These are phyloP conservation scores for Psophocarpus tetragonolobus DNA, from an alignment of 306 rosid species.

Conservation along the genomic window DNA sequence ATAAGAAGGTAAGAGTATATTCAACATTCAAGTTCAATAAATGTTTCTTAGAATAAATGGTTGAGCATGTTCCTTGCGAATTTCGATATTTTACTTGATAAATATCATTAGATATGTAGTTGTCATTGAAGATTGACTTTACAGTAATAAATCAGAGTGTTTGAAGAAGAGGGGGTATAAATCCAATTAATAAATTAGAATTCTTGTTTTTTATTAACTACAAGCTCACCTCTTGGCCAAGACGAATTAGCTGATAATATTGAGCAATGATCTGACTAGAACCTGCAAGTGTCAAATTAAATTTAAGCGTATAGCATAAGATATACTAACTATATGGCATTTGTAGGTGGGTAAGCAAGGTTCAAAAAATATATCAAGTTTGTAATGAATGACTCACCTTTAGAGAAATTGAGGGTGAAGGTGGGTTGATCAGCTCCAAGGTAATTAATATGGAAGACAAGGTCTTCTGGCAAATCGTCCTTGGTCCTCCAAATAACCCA, in stretches of 20 bases:
- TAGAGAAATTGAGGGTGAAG: constrained; percentile 52
- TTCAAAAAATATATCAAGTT: neutral
- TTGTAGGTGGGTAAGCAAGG: neutral
- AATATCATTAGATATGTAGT: too few relatives aligned
- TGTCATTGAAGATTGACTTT: too few relatives aligned
- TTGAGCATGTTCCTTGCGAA: neutral
- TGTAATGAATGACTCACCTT: constrained; percentile 27
- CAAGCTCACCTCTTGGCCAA: constrained; percentile 55
- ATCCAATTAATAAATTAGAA: neutral
- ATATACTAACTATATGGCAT: too few relatives aligned
- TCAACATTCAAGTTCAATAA: neutral
- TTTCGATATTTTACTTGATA: neutral
- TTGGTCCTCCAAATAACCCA: constrained; percentile 71
- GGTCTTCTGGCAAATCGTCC: constrained; percentile 65
- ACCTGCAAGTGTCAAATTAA: constrained; percentile 53
- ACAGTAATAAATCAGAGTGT: too few relatives aligned
- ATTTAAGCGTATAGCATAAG: too few relatives aligned
- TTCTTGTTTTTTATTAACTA: neutral
- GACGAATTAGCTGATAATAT: constrained; percentile 62
- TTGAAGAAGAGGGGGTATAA: neutral
- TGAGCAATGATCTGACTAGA: constrained; percentile 73
- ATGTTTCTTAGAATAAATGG: neutral
- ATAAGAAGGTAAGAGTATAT: neutral
- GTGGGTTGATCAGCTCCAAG: constrained; percentile 56
- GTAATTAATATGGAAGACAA: constrained; percentile 58